phyloP scores from a whole-genome alignment of 495 filamentous ascomycete species.

The Xylaria nigripes region DNA sequence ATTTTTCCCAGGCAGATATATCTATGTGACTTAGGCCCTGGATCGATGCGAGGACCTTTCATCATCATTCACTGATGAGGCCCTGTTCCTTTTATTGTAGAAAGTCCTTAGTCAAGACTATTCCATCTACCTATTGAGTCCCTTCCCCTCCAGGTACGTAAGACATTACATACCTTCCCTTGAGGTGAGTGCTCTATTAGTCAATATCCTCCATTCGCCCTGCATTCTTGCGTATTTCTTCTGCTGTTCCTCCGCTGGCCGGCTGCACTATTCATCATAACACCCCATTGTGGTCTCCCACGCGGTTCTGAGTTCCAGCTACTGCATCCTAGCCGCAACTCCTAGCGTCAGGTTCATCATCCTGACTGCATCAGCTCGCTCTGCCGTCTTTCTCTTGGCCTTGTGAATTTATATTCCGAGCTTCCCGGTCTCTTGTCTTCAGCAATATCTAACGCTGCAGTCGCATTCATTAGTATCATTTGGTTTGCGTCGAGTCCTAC shows the following conservation, averaged over 20 bases:
- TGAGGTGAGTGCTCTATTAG: background rate
- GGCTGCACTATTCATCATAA: background rate
- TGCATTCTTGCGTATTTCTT: background rate
- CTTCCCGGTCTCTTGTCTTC: background rate
- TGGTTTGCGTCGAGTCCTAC: background rate
- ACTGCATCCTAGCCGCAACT: background rate
- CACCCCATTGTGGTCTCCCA: no score
- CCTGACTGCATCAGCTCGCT: constrained; percentile 1
- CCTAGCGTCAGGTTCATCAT: background rate
- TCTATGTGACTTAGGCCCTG: background rate
- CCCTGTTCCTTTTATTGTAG: no score
- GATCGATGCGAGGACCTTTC: no score
- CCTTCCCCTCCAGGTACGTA: background rate
- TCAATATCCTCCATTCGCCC: background rate
- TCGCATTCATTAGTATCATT: background rate
- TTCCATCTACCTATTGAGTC: background rate
- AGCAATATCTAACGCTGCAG: background rate
- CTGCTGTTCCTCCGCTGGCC: background rate
- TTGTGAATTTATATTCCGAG: background rate
- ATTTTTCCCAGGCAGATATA: background rate
- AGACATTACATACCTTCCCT: background rate
- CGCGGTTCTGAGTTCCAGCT: background rate
- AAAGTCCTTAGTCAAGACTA: background rate
- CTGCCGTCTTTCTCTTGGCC: background rate
- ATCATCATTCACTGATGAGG: no score